Evolutionary conservation across 2,329 filamentous ascomycete species (phyloP).

Genomic region (Pochonia chlamydosporia): DNA sequence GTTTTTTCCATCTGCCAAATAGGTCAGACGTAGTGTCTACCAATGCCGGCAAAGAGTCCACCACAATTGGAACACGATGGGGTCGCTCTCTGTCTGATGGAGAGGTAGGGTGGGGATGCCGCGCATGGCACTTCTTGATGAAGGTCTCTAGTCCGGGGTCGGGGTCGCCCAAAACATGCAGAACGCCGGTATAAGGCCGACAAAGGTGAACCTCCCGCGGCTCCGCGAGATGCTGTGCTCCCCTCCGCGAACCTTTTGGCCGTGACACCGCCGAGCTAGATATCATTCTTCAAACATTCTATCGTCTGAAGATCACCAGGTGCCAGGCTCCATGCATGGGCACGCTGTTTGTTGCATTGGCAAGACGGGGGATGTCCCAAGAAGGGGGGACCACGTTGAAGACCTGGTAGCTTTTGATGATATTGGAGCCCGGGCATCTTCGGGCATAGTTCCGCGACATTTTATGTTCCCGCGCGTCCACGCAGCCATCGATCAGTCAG

Average conservation of each 20-base stretch:
- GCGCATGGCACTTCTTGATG: constrained; percentile 5
- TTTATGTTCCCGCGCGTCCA: background rate
- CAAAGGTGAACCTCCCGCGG: background rate
- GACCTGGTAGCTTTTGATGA: background rate
- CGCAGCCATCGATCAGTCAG: background rate
- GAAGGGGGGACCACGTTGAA: background rate
- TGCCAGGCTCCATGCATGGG: constrained; percentile 1
- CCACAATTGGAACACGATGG: background rate
- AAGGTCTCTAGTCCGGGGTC: background rate
- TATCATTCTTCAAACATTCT: background rate
- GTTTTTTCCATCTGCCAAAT: background rate
- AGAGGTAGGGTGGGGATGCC: background rate
- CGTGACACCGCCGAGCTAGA: constrained; percentile 1
- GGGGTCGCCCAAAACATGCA: background rate
- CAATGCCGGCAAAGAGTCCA: background rate
- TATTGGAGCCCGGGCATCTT: background rate
- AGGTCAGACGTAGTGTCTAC: background rate
- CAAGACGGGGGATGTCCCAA: background rate
- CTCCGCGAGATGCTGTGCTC: background rate
- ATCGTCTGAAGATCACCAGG: constrained; percentile 1
- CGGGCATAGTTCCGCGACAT: background rate
- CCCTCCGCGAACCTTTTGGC: background rate
- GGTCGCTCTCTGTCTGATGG: background rate
- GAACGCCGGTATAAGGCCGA: constrained; percentile 7
- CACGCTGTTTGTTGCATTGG: background rate